These are phyloP conservation scores for Fusarium aywerte DNA, from an alignment of 2,329 filamentous ascomycete genomes.

Conservation along the genomic window DNA sequence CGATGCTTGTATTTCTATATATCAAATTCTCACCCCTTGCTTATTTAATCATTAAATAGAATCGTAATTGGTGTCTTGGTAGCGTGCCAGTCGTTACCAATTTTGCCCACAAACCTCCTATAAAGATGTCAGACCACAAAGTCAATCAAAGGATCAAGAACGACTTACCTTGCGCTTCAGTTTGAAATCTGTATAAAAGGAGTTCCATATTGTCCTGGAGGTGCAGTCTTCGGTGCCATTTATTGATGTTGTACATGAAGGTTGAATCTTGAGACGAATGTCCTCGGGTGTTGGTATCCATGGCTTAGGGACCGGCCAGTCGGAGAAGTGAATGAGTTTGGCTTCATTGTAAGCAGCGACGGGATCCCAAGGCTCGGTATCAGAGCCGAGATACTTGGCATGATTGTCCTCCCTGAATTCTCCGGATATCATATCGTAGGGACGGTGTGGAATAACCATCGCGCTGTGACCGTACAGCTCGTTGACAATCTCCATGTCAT, in stretches of 20 bases:
- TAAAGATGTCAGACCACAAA: not conserved
- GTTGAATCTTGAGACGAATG: slow-evolving; percentile 29
- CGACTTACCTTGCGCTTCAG: slow-evolving; percentile 14
- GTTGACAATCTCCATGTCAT: slow-evolving; percentile 77
- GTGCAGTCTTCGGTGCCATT: slow-evolving; percentile 59
- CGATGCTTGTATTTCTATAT: not conserved
- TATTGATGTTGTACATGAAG: slow-evolving; percentile 57
- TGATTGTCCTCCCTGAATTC: slow-evolving; percentile 68
- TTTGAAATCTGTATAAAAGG: slow-evolving; percentile 62
- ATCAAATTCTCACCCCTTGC: not conserved
- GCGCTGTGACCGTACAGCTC: slow-evolving; percentile 67
- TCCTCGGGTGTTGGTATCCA: slow-evolving; percentile 50
- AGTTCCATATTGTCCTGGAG: slow-evolving; percentile 36
- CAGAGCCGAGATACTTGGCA: slow-evolving; percentile 54
- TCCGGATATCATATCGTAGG: slow-evolving; percentile 69
- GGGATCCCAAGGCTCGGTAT: slow-evolving; percentile 68
- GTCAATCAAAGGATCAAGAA: too few species aligned
- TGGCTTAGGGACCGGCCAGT: slow-evolving; percentile 75
- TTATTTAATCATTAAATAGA: not conserved
- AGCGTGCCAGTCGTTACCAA: not conserved
- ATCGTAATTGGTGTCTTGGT: not conserved
- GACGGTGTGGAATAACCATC: slow-evolving; percentile 71
- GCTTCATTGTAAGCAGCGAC: slow-evolving; percentile 63
- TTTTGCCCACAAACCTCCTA: slow-evolving; percentile 2
- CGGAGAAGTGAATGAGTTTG: slow-evolving; percentile 76